These are phyloP conservation scores for Rubus parviflorus DNA, from an alignment of 306 rosid genomes.

Conservation along the genomic window DNA sequence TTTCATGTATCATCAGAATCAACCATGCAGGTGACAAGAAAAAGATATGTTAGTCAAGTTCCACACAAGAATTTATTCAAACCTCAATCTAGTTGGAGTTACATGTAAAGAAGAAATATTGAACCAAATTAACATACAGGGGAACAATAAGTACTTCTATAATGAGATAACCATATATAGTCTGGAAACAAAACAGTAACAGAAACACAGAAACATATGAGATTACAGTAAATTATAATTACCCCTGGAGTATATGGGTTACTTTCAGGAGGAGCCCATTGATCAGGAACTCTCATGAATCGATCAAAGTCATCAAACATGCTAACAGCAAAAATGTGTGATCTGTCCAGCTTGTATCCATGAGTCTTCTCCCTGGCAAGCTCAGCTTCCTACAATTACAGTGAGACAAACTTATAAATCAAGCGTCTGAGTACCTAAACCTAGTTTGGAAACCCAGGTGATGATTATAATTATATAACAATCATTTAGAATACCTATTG, in stretches of 20 bases:
- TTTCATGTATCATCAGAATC: not conserved
- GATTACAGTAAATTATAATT: slow-evolving; percentile 20
- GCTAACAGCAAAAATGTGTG: slow-evolving; percentile 71
- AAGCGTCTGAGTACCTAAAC: not conserved
- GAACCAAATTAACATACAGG: not conserved
- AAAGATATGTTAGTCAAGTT: not conserved
- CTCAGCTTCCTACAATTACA: slow-evolving; percentile 72
- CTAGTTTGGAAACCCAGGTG: not conserved
- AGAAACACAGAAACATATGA: not conserved
- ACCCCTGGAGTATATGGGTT: slow-evolving; percentile 75
- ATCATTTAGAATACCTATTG: not conserved
- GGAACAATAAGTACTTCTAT: not conserved
- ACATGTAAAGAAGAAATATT: not conserved
- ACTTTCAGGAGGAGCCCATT: slow-evolving; percentile 84
- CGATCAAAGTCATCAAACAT: slow-evolving; percentile 80
- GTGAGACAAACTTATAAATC: not conserved
- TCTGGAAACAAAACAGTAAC: not conserved
- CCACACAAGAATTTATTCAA: not conserved
- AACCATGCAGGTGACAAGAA: not conserved
- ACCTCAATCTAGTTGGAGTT: not conserved
- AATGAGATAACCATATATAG: not conserved
- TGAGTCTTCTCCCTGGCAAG: slow-evolving; percentile 86
- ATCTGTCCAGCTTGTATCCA: slow-evolving; percentile 79
- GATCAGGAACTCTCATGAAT: slow-evolving; percentile 81
- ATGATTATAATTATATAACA: too few species aligned